Conservation (phyloP, 2,329 filamentous ascomycete genomes). For the Talaromyces pinophilus region DNA sequence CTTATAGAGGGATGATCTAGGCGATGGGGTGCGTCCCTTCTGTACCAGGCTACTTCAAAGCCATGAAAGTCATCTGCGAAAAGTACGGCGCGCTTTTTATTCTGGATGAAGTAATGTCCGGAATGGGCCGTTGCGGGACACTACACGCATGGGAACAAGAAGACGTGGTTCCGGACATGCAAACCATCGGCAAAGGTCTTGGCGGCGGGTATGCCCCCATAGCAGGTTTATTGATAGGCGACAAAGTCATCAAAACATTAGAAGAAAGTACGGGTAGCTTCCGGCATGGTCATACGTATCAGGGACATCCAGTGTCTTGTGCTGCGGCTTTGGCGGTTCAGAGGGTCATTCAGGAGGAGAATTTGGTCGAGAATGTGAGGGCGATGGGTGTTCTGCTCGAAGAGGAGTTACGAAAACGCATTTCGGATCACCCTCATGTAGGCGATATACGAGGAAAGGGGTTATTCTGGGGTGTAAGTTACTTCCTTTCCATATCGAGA, state of each 20-base stretch:
- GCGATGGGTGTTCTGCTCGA: slow-evolving; percentile 53
- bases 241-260: slow-evolving; percentile 52
- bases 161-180: slow-evolving; percentile 59
- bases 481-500: neutral
- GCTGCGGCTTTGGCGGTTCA: slow-evolving; percentile 63
- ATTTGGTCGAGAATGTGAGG: slow-evolving; percentile 60
- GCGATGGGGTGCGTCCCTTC: slow-evolving; percentile 69
- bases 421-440: slow-evolving; percentile 53
- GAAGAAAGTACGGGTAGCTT: slow-evolving; percentile 53
- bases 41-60: slow-evolving; percentile 67
- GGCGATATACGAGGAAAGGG: slow-evolving; percentile 61
- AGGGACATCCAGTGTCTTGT: slow-evolving; percentile 59
- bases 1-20: slow-evolving; percentile 35
- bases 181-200: slow-evolving; percentile 62
- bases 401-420: slow-evolving; percentile 44
- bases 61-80: slow-evolving; percentile 68
- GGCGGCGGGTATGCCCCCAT: slow-evolving; percentile 59
- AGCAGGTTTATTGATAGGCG: slow-evolving; percentile 56
- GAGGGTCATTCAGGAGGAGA: slow-evolving; percentile 59
- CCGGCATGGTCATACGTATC: slow-evolving; percentile 63
- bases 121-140: slow-evolving; percentile 60
- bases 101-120: slow-evolving; percentile 74
- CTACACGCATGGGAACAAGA: slow-evolving; percentile 63
- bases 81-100: slow-evolving; percentile 73
- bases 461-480: slow-evolving; percentile 60